Percentiles rank a stretch among this genome's conserved stretches.
Conservation (phyloP, 148 eudicot species). For the Rhododendron henanense region DNA sequence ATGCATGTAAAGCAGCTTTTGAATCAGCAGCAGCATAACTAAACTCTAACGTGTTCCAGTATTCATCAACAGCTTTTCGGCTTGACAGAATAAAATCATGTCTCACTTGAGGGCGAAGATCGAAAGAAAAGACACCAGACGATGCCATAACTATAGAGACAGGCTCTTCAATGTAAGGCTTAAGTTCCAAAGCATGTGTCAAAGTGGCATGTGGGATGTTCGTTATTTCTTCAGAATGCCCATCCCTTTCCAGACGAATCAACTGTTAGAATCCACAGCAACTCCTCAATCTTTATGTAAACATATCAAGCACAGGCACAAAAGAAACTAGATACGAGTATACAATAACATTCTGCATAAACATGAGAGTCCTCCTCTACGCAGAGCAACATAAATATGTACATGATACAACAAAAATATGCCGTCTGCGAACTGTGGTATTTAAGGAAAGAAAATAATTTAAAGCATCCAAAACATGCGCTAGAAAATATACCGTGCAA, state of each 20-base stretch:
- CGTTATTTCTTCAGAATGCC: constrained; percentile 42
- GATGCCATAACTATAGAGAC: constrained; percentile 39
- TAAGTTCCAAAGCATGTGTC: constrained; percentile 75
- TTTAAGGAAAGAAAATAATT: neutral
- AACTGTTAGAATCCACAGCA: constrained; percentile 38
- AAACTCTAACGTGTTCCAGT: constrained; percentile 95
- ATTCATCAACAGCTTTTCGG: constrained; percentile 76
- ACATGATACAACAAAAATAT: neutral
- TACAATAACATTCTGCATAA: neutral
- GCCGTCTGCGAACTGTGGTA: neutral
- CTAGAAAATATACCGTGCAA: neutral
- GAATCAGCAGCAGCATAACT: constrained; percentile 86
- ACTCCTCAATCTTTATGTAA: constrained; percentile 8
- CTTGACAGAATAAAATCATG: constrained; percentile 87
- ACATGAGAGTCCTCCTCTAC: neutral
- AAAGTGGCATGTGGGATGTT: constrained; percentile 54
- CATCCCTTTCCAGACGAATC: constrained; percentile 69
- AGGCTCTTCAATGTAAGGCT: constrained; percentile 96
- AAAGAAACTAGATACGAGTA: neutral
- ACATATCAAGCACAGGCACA: neutral
- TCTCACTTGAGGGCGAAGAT: constrained; percentile 85
- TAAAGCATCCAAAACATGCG: neutral
- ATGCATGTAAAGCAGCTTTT: constrained; percentile 83
- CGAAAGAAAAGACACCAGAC: constrained; percentile 39
- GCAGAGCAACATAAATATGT: neutral